A percentile compares a stretch with the other conserved stretches of the same genome.
Evolutionary conservation across 2,329 filamentous ascomycete species (phyloP).

Genomic region (Colletotrichum lindemuthianum): DNA sequence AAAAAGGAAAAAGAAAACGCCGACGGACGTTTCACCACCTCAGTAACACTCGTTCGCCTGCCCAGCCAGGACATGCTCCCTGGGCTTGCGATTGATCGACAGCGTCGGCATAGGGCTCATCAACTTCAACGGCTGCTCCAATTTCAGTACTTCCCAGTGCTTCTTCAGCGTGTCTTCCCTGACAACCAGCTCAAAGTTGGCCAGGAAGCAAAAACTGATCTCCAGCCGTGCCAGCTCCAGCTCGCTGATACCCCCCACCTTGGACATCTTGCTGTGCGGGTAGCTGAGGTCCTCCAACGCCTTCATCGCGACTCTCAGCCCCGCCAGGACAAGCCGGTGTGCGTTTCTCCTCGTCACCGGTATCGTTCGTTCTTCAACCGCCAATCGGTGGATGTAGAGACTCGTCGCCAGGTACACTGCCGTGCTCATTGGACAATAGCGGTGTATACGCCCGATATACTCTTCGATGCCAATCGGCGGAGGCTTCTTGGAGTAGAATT

Average conservation of each 20-base stretch:
- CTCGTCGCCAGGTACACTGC: conserved; percentile 92
- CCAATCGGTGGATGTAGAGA: conserved; percentile 85
- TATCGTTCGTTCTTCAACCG: conserved; percentile 79
- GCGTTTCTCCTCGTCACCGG: conserved; percentile 85
- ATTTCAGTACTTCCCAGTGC: conserved; percentile 48
- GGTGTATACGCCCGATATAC: conserved; percentile 87
- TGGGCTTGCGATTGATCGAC: conserved; percentile 38
- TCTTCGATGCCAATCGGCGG: conserved; percentile 85
- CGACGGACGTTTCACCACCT: conserved; percentile 4
- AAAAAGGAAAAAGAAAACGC: not conserved
- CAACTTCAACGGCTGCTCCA: conserved; percentile 37
- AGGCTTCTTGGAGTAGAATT: conserved; percentile 90
- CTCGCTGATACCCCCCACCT: conserved; percentile 88
- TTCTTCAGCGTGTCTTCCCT: conserved; percentile 44
- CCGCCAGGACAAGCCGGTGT: conserved; percentile 86
- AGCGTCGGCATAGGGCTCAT: conserved; percentile 41
- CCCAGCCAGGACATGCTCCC: not conserved
- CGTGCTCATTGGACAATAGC: conserved; percentile 92
- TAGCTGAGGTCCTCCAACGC: conserved; percentile 93
- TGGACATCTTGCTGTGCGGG: conserved; percentile 83
- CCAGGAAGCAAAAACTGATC: conserved; percentile 87
- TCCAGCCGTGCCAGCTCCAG: conserved; percentile 85
- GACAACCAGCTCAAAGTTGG: conserved; percentile 82
- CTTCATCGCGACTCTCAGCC: conserved; percentile 90
- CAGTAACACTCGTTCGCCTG: conserved; percentile 22